Percentiles rank a stretch among this genome's conserved stretches.
phyloP scores from a whole-genome alignment of 768 basidiomycete species.

The Hygrophoropsis aurantiaca region DNA sequence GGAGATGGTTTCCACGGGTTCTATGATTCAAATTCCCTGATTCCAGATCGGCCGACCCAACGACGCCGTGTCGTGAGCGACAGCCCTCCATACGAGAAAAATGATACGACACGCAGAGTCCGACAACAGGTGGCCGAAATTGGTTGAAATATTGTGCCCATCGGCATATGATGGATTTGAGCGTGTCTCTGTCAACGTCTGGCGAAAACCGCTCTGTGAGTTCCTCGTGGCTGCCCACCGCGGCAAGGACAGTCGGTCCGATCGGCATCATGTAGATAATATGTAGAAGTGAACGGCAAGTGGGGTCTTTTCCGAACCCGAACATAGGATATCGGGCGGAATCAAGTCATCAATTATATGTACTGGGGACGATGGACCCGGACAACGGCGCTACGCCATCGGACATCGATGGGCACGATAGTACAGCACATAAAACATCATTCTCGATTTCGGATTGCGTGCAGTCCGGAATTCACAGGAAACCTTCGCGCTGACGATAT shows the following conservation, averaged over 20 bases:
- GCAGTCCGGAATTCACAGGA: not conserved
- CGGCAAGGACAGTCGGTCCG: conserved; percentile 14
- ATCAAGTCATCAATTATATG: not conserved
- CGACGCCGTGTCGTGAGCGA: not conserved
- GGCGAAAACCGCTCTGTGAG: conserved; percentile 24
- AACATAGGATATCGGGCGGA: not conserved
- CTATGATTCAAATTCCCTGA: not conserved
- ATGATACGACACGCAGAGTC: not conserved
- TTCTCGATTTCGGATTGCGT: not conserved
- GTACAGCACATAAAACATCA: not conserved
- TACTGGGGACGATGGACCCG: not conserved
- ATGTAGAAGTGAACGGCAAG: too few relatives aligned
- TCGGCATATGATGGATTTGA: not conserved
- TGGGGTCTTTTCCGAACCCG: not conserved
- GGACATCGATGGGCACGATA: too few relatives aligned
- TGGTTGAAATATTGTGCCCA: not conserved
- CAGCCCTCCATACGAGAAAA: not conserved
- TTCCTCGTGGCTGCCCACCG: not conserved
- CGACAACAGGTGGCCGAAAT: not conserved
- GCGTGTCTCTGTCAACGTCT: conserved; percentile 5
- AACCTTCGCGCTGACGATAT: not conserved
- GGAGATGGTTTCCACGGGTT: conserved; percentile 3
- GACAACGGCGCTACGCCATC: not conserved
- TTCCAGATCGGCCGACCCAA: not conserved
- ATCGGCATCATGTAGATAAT: conserved; percentile 17